Conservation (phyloP, 345 rosid genomes). For the Laguncularia racemosa region DNA sequence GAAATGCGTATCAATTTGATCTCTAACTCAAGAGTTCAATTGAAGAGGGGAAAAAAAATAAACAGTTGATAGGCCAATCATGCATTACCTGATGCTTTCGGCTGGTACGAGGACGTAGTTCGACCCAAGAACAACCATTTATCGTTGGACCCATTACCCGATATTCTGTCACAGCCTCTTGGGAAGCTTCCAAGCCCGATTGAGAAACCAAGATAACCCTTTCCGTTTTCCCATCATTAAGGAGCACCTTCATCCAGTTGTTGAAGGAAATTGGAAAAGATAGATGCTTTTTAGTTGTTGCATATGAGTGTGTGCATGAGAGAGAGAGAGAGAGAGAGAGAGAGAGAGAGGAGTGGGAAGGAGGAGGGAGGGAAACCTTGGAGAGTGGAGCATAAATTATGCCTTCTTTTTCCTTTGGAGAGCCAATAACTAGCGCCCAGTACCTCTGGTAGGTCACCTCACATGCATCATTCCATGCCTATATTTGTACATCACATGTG, state of each 20-base stretch:
- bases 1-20: too few relatives aligned
- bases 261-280: neutral
- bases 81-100: slow-evolving; percentile 81
- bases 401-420: slow-evolving; percentile 79
- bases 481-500: slow-evolving; percentile 3
- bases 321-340: too few relatives aligned
- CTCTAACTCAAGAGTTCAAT: neutral
- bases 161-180: slow-evolving; percentile 78
- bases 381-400: slow-evolving; percentile 68
- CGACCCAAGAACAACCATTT: slow-evolving; percentile 93
- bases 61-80: neutral
- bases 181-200: slow-evolving; percentile 66
- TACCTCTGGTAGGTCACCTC: slow-evolving; percentile 59
- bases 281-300: neutral
- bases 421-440: slow-evolving; percentile 92
- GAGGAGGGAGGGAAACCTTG: slow-evolving; percentile 38
- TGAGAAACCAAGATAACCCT: slow-evolving; percentile 63
- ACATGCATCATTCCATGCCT: slow-evolving; percentile 85
- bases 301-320: neutral
- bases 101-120: slow-evolving; percentile 67
- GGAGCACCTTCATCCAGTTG: slow-evolving; percentile 44
- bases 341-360: neutral
- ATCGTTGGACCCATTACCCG: slow-evolving; percentile 77
- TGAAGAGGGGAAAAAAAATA: neutral
- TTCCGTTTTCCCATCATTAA: slow-evolving; percentile 90